These are phyloP conservation scores for Fraxinus americana DNA, from an alignment of 257 asterid species.

Conservation along the genomic window DNA sequence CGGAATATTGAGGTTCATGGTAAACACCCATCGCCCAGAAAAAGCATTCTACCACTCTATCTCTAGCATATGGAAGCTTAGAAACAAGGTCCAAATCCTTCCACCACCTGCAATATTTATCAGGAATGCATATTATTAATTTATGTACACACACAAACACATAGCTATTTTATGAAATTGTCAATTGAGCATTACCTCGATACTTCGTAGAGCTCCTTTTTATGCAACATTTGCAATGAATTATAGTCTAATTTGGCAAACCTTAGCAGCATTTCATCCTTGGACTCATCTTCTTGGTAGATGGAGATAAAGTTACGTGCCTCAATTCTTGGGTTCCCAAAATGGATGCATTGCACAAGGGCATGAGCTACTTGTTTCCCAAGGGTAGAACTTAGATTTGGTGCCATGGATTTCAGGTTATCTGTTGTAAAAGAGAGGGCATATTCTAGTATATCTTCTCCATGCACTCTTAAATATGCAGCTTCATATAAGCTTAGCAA, in stretches of 20 bases:
- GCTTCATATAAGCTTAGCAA: background rate
- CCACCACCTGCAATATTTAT: background rate
- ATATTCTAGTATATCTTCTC: background rate
- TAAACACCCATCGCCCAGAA: background rate
- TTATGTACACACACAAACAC: background rate
- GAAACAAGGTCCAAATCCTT: background rate
- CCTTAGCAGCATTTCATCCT: background rate
- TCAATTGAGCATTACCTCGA: background rate
- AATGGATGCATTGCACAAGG: conserved; percentile 1
- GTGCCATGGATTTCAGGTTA: background rate
- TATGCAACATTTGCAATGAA: conserved; percentile 3
- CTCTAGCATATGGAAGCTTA: conserved; percentile 1
- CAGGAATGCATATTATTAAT: background rate
- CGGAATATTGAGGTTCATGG: background rate
- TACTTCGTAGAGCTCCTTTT: background rate
- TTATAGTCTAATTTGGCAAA: conserved; percentile 1
- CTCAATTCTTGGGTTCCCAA: background rate
- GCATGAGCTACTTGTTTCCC: background rate
- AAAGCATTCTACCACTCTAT: background rate
- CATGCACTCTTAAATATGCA: no score
- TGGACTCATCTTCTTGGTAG: background rate
- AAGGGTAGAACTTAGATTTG: background rate
- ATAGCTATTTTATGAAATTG: background rate
- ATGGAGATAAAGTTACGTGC: background rate
- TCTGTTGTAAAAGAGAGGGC: background rate